These are phyloP conservation scores for Ceriops zippeliana DNA, from an alignment of 345 rosid genomes.

Conservation along the genomic window DNA sequence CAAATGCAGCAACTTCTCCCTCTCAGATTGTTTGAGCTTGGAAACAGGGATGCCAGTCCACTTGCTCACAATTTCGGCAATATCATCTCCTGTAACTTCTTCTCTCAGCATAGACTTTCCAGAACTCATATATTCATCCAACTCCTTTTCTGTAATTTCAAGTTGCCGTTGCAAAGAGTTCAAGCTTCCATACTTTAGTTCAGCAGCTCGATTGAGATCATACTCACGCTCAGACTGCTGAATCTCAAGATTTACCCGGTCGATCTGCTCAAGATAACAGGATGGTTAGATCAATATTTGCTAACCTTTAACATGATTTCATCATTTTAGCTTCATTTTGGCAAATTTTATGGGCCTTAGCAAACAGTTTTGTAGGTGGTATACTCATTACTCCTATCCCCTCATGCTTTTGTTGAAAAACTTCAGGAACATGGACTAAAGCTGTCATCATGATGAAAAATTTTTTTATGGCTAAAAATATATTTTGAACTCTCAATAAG, in stretches of 20 bases:
- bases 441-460: too few relatives aligned
- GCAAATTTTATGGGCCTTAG: neutral
- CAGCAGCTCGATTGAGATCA: slow-evolving; percentile 98
- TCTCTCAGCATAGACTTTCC: slow-evolving; percentile 98
- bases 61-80: slow-evolving; percentile 90
- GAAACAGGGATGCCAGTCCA: slow-evolving; percentile 99
- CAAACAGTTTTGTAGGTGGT: neutral
- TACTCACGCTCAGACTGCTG: slow-evolving; percentile 99
- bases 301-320: neutral
- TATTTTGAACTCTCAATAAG: neutral
- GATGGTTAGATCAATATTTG: neutral
- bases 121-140: slow-evolving; percentile 77
- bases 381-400: neutral
- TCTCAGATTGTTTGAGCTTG: slow-evolving; percentile 93
- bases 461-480: neutral
- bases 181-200: slow-evolving; percentile 89
- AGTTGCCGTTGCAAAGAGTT: slow-evolving; percentile 88
- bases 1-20: slow-evolving; percentile 76
- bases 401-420: neutral
- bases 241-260: slow-evolving; percentile 89
- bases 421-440: too few relatives aligned
- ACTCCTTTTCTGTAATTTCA: slow-evolving; percentile 76
- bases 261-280: slow-evolving; percentile 48
- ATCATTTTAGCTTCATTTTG: too few relatives aligned
- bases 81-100: slow-evolving; percentile 90